These are phyloP conservation scores for Phaeosphaeriaceae sp. DNA, from an alignment of 2,329 filamentous ascomycete genomes.

Conservation along the genomic window DNA sequence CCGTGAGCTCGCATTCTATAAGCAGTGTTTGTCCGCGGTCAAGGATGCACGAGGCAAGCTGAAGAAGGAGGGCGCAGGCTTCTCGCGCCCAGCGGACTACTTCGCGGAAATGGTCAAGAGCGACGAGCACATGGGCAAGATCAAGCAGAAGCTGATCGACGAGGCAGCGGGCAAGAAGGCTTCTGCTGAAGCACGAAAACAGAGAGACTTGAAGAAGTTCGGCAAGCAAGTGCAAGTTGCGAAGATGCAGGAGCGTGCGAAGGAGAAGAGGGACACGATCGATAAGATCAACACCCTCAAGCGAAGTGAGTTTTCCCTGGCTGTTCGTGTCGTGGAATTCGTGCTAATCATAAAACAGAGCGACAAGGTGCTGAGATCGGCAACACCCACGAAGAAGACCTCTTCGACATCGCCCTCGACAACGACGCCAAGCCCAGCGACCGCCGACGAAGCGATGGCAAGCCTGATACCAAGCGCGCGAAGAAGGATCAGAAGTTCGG, in stretches of 20 bases:
- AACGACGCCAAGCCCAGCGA: conserved; percentile 56
- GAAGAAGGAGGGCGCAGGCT: conserved; percentile 81
- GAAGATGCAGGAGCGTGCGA: conserved; percentile 91
- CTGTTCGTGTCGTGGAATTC: background rate
- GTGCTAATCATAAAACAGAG: conserved; percentile 63
- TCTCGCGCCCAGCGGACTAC: conserved; percentile 90
- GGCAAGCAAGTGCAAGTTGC: conserved; percentile 98
- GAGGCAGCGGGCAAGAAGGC: conserved; percentile 94
- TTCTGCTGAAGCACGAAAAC: conserved; percentile 85
- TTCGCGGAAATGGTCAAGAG: conserved; percentile 99
- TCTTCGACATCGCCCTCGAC: conserved; percentile 84
- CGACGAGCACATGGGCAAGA: conserved; percentile 97
- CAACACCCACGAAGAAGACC: conserved; percentile 76
- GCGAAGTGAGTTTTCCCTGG: conserved; percentile 73
- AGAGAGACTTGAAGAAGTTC: conserved; percentile 97
- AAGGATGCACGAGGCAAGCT: conserved; percentile 75
- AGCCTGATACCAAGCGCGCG: conserved; percentile 74
- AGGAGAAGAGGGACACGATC: conserved; percentile 89
- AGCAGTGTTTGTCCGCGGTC: conserved; percentile 82
- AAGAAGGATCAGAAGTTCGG: conserved; percentile 97
- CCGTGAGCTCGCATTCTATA: conserved; percentile 92
- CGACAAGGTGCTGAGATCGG: conserved; percentile 75
- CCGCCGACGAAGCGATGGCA: conserved; percentile 41
- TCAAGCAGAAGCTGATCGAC: conserved; percentile 91
- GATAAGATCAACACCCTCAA: conserved; percentile 96